Evolutionary conservation across 139 green algal genomes (phyloP), one percentile per base, ranked within the genome.

Genomic region (Choricystis sp.): DNA sequence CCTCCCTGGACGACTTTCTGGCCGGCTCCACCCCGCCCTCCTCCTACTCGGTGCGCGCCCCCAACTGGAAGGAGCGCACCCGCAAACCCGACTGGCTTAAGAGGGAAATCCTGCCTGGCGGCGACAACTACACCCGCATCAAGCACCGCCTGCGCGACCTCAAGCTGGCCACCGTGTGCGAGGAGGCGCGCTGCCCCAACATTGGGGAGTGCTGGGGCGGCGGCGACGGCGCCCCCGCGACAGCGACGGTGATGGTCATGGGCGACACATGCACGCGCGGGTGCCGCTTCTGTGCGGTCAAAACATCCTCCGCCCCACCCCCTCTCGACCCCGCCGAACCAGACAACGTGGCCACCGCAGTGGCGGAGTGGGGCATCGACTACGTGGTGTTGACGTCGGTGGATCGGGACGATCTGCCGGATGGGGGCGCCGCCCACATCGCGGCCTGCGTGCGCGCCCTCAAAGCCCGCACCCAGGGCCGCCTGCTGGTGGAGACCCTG

Each of bases 71-170:
- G 77, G 83, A 90, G 55, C 82, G 78, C 57, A 75, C 76, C 61
- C 73, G 89, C 20, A 99, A 98, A 83, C 94, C 94, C 0, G 89
- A 96, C 64, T 99, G 94, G 94, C 85, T 99, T 67, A 99, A 98
- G 79, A 78, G 84, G 3, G 61, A 80, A 23, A 58, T 97, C 19
- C 92, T 90, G 3, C 86, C 84, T 0, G 91, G 89, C 1, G 89
- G 40, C 40, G 9, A 9, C 9, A 16, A 9, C 9, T 95, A 93
- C 73, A 82, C 81, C 14, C 61, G 67, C 14, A 96, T 96, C 72
- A 95, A 94, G 69, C 56, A 64, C 28, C 94, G 95, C 81, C 79
- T 99, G 62, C 79, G 93, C 0, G 86, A 96, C 74, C 76, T 99
- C 22, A 96, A 97, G 72, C 86, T 99, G 63, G 64, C 82, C 59